Base-by-base conservation (phyloP, 805 yeast genomes). In the Ogataea angusta region DNA sequence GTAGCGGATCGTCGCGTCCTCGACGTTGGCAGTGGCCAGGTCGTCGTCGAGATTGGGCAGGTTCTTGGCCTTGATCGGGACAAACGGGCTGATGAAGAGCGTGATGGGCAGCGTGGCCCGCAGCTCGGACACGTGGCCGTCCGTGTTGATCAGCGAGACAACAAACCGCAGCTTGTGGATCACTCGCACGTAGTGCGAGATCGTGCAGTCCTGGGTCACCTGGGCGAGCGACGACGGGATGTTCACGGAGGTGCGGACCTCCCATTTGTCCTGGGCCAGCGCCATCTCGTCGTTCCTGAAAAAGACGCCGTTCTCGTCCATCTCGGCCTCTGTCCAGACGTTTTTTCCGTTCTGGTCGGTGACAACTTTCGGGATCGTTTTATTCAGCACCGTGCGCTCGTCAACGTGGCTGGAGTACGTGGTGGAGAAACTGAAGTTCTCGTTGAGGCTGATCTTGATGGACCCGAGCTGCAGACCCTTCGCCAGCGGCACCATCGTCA, bases 91-190 rank as follows among this genome's bases (percentile, higher is more conserved):
- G 12, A 65, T 53, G 40, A 65, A 65, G 8, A 64, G 34, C 3
- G 54, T 75, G 4, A 91, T 70, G 0, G 98, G 98, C 47, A 91
- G 68, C 0, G 96, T 83, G 0, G 97, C 97, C 23, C 98, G 71
- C 36, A 91, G 69, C 60, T 90, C 97, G 0, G 96, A 87, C 3
- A 83, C 80, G 57, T 91, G 98, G 3, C 96, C 96, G 60, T 89
- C 97, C 0, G 95, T 84, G 57, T 93, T 91, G 29, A 78, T 63
- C 48, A 93, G 70, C 2, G 87, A 83, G 43, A 93, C 78, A 8
- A 77, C 80, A 58, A 90, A 86, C 54, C 87, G 84, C 42, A 93
- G 64, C 64, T 89, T 90, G 66, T 93, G 99, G 41, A 95, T 77
- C 10, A 93, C 89, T 60, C 87, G 87, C 43, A 88, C 72, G 56